phyloP scores from a whole-genome alignment of 1,284 basidiomycete species.

The Sanghuangporus sanghuang region DNA sequence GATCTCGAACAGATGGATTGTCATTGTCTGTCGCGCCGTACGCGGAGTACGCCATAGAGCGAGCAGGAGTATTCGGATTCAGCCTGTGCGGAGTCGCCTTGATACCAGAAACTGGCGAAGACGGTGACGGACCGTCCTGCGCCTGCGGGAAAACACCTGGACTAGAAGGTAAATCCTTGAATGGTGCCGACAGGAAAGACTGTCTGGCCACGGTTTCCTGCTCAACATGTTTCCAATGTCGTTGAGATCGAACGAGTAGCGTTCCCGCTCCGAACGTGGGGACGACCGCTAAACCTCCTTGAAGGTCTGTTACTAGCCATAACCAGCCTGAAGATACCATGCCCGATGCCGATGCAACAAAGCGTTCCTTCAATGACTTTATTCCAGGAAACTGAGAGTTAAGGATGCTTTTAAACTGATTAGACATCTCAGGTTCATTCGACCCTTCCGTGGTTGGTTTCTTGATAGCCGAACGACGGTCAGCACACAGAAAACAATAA shows the following conservation, averaged over 20 bases:
- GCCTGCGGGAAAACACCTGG: not conserved
- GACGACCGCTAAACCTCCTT: conserved; percentile 62
- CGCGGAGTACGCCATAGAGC: conserved; percentile 20
- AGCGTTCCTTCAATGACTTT: conserved; percentile 67
- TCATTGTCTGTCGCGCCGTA: not conserved
- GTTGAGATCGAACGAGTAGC: conserved; percentile 67
- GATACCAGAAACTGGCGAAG: conserved; percentile 31
- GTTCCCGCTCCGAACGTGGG: conserved; percentile 91
- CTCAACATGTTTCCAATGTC: conserved; percentile 3
- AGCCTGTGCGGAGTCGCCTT: conserved; percentile 22
- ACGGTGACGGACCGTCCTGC: conserved; percentile 15
- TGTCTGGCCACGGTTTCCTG: not conserved
- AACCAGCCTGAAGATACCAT: conserved; percentile 84
- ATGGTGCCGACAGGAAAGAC: not conserved
- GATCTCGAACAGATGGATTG: not conserved
- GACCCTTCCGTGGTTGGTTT: conserved; percentile 42
- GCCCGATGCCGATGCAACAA: conserved; percentile 73
- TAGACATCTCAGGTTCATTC: conserved; percentile 42
- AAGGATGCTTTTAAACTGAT: conserved; percentile 38
- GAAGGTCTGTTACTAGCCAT: conserved; percentile 77
- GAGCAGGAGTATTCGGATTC: conserved; percentile 26
- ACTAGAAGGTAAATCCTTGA: not conserved
- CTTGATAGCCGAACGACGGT: conserved; percentile 27
- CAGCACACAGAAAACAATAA: not conserved
- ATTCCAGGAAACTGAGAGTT: conserved; percentile 56